A percentile compares a stretch with the other conserved stretches of the same genome.
These are phyloP conservation scores for Klebsormidium nitens DNA, from an alignment of 139 green algal species.

Conservation along the genomic window DNA sequence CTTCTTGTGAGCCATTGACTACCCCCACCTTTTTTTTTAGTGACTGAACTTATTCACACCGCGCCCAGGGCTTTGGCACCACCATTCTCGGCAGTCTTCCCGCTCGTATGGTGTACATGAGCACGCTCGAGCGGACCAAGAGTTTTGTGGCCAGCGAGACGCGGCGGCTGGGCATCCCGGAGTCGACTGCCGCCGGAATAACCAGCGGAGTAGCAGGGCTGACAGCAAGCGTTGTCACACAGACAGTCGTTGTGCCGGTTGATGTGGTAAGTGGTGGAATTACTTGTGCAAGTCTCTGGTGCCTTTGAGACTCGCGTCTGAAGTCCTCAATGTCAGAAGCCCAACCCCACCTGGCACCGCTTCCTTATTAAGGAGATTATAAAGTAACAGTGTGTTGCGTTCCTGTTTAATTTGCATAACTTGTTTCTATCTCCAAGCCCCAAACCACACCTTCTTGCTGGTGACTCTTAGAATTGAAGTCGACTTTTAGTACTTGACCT, in stretches of 20 bases:
- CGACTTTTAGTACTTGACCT: too few species aligned
- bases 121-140: conserved; percentile 63
- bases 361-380: too few species aligned
- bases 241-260: conserved; percentile 79
- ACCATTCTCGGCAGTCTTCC: conserved; percentile 43
- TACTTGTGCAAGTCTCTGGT: not conserved
- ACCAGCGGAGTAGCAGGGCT: conserved; percentile 52
- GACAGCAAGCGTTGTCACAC: conserved; percentile 60
- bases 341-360: not conserved
- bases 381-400: not conserved
- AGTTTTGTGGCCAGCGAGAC: conserved; percentile 43
- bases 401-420: not conserved
- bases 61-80: conserved; percentile 46
- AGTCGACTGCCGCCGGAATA: conserved; percentile 44
- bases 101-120: conserved; percentile 64
- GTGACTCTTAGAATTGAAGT: too few species aligned
- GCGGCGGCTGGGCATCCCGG: conserved; percentile 22
- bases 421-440: not conserved
- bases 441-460: not conserved
- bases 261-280: conserved; percentile 61
- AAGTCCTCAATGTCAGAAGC: not conserved
- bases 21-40: too few species aligned
- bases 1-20: too few species aligned
- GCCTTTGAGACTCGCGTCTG: not conserved
- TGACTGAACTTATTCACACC: too few species aligned